These are phyloP conservation scores for Gnomoniopsis sp. DNA, from an alignment of 2,329 filamentous ascomycete species.

Conservation along the genomic window DNA sequence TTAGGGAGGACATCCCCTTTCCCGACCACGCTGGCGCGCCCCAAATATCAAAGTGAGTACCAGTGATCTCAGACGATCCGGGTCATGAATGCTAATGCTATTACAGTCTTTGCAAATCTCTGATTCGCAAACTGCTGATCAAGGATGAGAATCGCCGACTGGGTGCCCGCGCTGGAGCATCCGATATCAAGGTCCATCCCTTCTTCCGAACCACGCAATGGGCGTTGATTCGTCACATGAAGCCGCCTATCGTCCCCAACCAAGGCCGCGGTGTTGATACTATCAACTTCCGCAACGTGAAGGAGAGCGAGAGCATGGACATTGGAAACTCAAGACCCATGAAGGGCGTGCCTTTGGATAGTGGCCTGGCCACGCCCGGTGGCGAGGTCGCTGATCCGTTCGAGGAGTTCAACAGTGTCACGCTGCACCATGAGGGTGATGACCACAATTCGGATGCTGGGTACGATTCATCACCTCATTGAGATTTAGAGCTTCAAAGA, in stretches of 20 bases:
- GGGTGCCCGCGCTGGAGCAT: conserved; percentile 90
- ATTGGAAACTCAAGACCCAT: conserved; percentile 59
- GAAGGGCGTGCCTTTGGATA: conserved; percentile 84
- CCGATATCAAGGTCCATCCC: conserved; percentile 91
- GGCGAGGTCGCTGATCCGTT: conserved; percentile 82
- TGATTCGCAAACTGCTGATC: conserved; percentile 95
- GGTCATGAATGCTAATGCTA: no score
- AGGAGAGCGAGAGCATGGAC: conserved; percentile 94
- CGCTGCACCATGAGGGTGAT: conserved; percentile 92
- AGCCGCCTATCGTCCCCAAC: conserved; percentile 92
- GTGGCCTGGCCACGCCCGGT: conserved; percentile 78
- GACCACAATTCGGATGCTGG: conserved; percentile 47
- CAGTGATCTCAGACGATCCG: not conserved
- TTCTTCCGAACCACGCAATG: conserved; percentile 97
- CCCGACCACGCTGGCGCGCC: conserved; percentile 82
- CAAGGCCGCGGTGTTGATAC: conserved; percentile 89
- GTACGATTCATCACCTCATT: conserved; percentile 19
- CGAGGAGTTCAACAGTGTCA: conserved; percentile 98
- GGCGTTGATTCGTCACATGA: conserved; percentile 96
- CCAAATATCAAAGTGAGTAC: conserved; percentile 82
- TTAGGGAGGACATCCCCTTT: conserved; percentile 93
- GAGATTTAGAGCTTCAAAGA: no score
- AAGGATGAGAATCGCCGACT: conserved; percentile 95
- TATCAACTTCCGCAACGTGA: conserved; percentile 95
- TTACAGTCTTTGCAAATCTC: conserved; percentile 83